Base-by-base conservation (phyloP, 257 asterid genomes). In the Agastache rugosa region DNA sequence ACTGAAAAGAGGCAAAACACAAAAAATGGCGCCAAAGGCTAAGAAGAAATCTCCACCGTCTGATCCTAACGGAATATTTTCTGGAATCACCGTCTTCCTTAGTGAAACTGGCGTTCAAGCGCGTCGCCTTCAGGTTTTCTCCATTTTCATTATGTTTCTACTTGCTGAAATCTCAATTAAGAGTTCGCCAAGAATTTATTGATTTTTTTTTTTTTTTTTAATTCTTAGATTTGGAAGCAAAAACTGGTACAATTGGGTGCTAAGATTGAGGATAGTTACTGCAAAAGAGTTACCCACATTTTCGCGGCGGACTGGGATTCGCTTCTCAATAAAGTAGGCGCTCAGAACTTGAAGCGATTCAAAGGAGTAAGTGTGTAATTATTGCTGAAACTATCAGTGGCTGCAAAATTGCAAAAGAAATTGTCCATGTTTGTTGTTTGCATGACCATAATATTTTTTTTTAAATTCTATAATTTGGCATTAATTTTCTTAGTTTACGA, bases 231-330 rank as follows among this genome's bases (percentile, higher is more conserved):
- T 80, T 94, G 99, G 99, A 86, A 89, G 89, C 91, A 82, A 50
- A 92, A 87, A 75, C 72, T 95, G 84, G 83, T 71, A 76, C 98
- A 95, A 81, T 83, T 95, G 98, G 98, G 98, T 54, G 96, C 92
- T 15, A 82, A 31, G 63, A 19, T 85, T 11, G 92, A 85, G 82
- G 90, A 76, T 4, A 78, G 66, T 3, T 80, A 88, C 55, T 80
- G 89, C 34, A 89, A 75, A 79, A 83, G 71, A 72, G 85, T 87
- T 41, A 87, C 91, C 19, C 96, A 89, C 84, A 85, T 92, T 61
- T 92, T 90, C 63, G 91, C 98, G 9, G 78, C 76, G 85, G 83
- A 92, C 69, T 67, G 73, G 7, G 78, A 79, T 65, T 72, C 87
- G 69, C 79, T 89, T 75, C 82, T 77, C 42, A 83, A 79, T 67